These are phyloP conservation scores for Fusarium illudens DNA, from an alignment of 2,329 filamentous ascomycete genomes.

Conservation along the genomic window DNA sequence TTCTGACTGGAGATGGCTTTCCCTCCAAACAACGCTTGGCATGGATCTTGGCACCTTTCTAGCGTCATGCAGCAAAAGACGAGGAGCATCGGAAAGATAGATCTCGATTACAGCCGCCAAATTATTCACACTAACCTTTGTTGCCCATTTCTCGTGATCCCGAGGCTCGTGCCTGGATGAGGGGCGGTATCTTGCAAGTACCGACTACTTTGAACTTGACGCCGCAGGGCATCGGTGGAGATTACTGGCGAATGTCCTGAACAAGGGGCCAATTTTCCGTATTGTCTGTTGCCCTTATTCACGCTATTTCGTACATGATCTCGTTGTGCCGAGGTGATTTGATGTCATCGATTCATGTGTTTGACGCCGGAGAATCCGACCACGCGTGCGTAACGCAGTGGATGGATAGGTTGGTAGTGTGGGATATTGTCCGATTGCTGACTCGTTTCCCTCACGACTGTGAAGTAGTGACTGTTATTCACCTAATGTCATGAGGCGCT, in stretches of 20 bases:
- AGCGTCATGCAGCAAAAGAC: not conserved
- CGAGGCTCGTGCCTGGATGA: not conserved
- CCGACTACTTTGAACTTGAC: not conserved
- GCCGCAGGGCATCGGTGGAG: slow-evolving; percentile 11
- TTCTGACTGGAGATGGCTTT: not conserved
- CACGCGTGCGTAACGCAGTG: slow-evolving; percentile 1
- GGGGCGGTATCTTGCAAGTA: slow-evolving; percentile 7
- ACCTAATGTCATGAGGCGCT: not conserved
- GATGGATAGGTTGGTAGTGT: not conserved
- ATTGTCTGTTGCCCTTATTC: not conserved
- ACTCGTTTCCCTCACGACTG: not conserved
- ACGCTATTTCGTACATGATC: not conserved
- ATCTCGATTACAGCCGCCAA: not conserved
- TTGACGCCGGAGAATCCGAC: not conserved
- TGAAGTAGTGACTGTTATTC: not conserved
- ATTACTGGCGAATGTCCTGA: slow-evolving; percentile 16
- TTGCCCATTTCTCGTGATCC: not conserved
- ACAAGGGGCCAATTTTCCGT: not conserved
- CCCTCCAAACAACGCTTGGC: not conserved
- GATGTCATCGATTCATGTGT: slow-evolving; percentile 26
- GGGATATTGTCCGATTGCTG: not conserved
- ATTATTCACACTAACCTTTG: not conserved
- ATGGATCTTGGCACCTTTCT: not conserved
- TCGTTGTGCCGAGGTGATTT: slow-evolving; percentile 13
- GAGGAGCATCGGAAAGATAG: not conserved